Conservation (phyloP, 306 rosid genomes). For the Cicer judaicum region DNA sequence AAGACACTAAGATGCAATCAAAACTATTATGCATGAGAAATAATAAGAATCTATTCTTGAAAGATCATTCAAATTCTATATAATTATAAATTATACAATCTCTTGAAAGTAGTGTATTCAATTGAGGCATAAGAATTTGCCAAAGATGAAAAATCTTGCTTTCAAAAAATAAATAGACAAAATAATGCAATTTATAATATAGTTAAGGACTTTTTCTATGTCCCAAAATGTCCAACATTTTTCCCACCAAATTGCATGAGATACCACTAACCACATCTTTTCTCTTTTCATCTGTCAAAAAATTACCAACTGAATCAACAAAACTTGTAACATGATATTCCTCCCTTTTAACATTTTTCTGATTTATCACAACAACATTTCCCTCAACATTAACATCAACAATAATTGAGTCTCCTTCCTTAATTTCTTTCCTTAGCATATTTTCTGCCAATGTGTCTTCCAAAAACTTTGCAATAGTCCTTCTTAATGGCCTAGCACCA, state of each 20-base stretch:
- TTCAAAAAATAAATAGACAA: neutral
- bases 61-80: neutral
- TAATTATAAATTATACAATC: neutral
- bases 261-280: neutral
- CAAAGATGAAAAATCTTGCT: neutral
- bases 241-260: constrained; percentile 38
- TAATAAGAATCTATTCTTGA: too few species aligned
- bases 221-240: constrained; percentile 30
- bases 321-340: neutral
- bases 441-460: constrained; percentile 85
- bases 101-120: too few species aligned
- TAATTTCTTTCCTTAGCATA: constrained; percentile 75
- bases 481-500: constrained; percentile 51
- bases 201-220: constrained; percentile 32
- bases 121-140: too few species aligned
- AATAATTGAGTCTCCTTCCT: constrained; percentile 67
- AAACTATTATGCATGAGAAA: too few species aligned
- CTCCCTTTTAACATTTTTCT: constrained; percentile 21
- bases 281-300: neutral
- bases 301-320: neutral
- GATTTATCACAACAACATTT: constrained; percentile 63
- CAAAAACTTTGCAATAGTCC: constrained; percentile 77
- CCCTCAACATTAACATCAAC: constrained; percentile 70
- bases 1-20: too few species aligned
- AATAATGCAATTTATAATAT: neutral